phyloP scores from a whole-genome alignment of 75 land plant genomes.

The Pinus albicaulis region DNA sequence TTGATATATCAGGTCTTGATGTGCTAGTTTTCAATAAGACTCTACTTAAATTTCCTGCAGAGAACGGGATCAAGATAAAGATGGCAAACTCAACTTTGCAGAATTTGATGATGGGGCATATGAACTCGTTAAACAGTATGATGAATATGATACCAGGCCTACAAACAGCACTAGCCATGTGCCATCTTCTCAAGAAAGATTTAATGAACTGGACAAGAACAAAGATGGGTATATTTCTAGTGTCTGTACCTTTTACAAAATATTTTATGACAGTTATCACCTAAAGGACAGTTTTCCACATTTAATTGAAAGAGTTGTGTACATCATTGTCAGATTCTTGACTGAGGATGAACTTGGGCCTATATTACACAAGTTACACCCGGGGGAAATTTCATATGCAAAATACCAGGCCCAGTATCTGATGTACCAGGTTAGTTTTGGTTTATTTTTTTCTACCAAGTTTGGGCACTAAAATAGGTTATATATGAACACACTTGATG shows the following conservation, averaged over 20 bases:
- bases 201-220: slow-evolving; percentile 54
- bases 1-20: neutral
- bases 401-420: slow-evolving; percentile 52
- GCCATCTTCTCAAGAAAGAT: slow-evolving; percentile 28
- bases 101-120: slow-evolving; percentile 49
- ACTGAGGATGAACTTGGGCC: slow-evolving; percentile 61
- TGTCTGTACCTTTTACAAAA: neutral
- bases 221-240: slow-evolving; percentile 47
- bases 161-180: slow-evolving; percentile 8
- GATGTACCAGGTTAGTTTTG: slow-evolving; percentile 51
- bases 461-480: neutral
- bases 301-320: neutral
- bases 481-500: neutral
- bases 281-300: neutral
- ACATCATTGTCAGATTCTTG: slow-evolving; percentile 37
- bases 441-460: neutral
- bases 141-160: slow-evolving; percentile 15
- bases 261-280: neutral
- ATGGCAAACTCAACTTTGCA: slow-evolving; percentile 44
- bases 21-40: neutral
- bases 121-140: slow-evolving; percentile 28
- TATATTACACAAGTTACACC: slow-evolving; percentile 45
- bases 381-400: slow-evolving; percentile 61
- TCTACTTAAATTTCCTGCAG: slow-evolving; percentile 25
- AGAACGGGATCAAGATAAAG: slow-evolving; percentile 53